These are phyloP conservation scores for Stephania cephalantha DNA, from an alignment of 164 flowering plant genomes.

Conservation along the genomic window DNA sequence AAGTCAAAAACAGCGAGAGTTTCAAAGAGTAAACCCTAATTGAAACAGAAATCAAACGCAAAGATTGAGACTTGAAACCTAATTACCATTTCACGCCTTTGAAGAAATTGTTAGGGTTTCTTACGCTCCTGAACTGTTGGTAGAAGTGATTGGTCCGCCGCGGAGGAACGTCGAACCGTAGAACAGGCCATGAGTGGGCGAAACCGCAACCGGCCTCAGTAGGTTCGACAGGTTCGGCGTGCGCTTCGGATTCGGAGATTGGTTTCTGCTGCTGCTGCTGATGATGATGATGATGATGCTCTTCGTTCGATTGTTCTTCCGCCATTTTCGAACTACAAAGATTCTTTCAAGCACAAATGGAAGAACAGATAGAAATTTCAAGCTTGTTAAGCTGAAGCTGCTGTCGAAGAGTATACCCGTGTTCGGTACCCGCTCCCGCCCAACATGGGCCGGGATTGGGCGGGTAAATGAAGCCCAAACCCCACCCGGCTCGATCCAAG, in stretches of 20 bases:
- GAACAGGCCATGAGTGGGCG: slow-evolving; percentile 41
- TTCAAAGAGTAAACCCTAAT: not conserved
- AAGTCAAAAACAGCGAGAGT: not conserved
- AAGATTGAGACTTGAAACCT: not conserved
- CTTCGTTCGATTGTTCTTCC: slow-evolving; percentile 22
- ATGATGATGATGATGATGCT: not conserved
- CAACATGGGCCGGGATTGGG: too few species aligned
- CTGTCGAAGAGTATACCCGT: too few species aligned
- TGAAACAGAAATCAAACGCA: not conserved
- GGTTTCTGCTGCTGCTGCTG: slow-evolving; percentile 16
- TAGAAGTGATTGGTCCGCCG: slow-evolving; percentile 52
- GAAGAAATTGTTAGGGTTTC: slow-evolving; percentile 79
- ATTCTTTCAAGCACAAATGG: not conserved
- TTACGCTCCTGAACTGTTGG: slow-evolving; percentile 54
- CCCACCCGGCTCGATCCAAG: too few species aligned
- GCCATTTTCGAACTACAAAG: not conserved
- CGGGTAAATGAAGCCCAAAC: too few species aligned
- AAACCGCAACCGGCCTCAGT: slow-evolving; percentile 1
- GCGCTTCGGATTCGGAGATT: slow-evolving; percentile 7
- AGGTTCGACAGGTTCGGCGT: slow-evolving; percentile 6
- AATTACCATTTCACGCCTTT: slow-evolving; percentile 81
- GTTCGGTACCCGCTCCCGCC: too few species aligned
- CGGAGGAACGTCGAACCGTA: slow-evolving; percentile 59
- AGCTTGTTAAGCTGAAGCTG: not conserved
- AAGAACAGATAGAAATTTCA: not conserved